Base-by-base conservation (phyloP, 352 stramenopile species). In the Ophiocytium majus region DNA sequence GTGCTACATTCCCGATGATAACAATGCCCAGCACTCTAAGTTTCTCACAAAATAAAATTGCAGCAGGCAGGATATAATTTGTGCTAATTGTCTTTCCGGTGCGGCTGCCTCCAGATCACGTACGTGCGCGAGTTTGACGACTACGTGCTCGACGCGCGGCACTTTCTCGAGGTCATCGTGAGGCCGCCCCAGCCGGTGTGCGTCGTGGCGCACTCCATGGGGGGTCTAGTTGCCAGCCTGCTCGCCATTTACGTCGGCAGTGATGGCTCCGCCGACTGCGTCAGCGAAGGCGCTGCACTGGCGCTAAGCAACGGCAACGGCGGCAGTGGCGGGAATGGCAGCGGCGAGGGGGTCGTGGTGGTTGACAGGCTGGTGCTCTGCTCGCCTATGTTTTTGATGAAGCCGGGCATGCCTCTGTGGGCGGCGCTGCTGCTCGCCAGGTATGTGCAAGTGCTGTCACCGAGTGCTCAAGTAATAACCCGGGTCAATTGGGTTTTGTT, bases 71-170 rank as follows among this genome's bases (percentile, higher is more conserved):
- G n/a, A n/a, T n/a, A n/a, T n/a, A n/a, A n/a, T n/a, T n/a, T n/a
- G n/a, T n/a, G n/a, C n/a, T n/a, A n/a, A n/a, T n/a, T n/a, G n/a
- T n/a, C n/a, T n/a, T n/a, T n/a, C n/a, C n/a, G n/a, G n/a, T n/a
- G n/a, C n/a, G n/a, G n/a, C n/a, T n/a, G n/a, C n/a, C n/a, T n/a
- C n/a, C 75, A 87, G 83, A 37, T 87, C 36, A 87, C 83, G 34
- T 85, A 87, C 81, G 83, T 87, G 63, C 35, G 49, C 37, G 86
- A 79, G n/a, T 87, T 87, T 32, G 83, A 87, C 37, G 83, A 87
- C 63, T 74, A 87, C 63, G 57, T 86, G 32, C 28, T 79, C 0
- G 83, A 87, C 76, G 78, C 86, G 17, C 43, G 0, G n/a, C 36
- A 57, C 23, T 87, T 86, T 32, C 75, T 87, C 83, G 63, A 80